These are phyloP conservation scores for Oryza glaberrima DNA, from an alignment of 176 grass and related monocot species.

Conservation along the genomic window DNA sequence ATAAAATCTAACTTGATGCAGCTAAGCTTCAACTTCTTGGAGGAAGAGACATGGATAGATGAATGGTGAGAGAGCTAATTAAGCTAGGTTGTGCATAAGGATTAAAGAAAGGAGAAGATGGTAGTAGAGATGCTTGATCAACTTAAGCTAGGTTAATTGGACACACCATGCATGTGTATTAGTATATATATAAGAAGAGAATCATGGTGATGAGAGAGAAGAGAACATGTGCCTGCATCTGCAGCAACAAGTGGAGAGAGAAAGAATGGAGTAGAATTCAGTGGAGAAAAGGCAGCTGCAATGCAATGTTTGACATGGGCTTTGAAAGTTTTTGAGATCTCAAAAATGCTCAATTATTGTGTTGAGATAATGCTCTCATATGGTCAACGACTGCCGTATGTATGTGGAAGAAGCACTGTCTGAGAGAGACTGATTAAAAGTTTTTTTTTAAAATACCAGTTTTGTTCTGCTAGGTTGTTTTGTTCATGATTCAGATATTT, in stretches of 20 bases:
- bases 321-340: too few species aligned
- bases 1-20: neutral
- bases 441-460: neutral
- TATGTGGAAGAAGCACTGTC: conserved; percentile 15
- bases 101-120: neutral
- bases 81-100: neutral
- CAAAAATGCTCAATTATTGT: conserved; percentile 20
- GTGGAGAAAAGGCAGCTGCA: conserved; percentile 2
- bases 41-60: neutral
- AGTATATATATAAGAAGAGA: neutral
- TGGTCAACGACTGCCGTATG: conserved; percentile 8
- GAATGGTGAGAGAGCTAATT: neutral
- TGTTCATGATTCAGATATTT: neutral
- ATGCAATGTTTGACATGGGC: neutral
- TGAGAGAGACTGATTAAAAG: neutral
- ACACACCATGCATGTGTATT: neutral
- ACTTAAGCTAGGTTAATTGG: neutral
- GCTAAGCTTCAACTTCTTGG: conserved; percentile 7
- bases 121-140: neutral
- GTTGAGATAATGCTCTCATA: neutral
- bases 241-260: neutral
- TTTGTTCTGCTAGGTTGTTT: neutral
- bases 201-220: neutral
- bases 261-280: neutral
- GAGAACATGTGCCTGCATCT: neutral